Evolutionary conservation across 106 monocot species (phyloP).

Genomic region (Acanthochlamys bracteata): DNA sequence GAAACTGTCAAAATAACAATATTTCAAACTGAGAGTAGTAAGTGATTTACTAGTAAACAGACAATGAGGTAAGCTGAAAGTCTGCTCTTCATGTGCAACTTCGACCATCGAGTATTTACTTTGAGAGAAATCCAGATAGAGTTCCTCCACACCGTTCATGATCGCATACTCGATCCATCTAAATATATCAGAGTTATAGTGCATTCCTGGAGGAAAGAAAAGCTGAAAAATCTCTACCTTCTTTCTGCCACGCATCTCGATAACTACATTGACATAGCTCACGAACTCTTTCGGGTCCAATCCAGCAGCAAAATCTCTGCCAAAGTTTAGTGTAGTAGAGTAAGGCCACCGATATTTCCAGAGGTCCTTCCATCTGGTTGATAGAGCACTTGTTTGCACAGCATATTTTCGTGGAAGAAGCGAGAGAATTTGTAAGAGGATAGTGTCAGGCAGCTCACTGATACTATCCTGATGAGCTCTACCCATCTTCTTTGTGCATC

Average conservation of each 20-base stretch:
- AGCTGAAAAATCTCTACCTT: slow-evolving; percentile 1
- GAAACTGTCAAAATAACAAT: neutral
- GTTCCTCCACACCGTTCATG: neutral
- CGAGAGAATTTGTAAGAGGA: neutral
- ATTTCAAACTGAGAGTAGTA: neutral
- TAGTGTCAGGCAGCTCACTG: neutral
- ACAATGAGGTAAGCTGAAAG: neutral
- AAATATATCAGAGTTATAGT: neutral
- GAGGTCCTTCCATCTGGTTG: neutral
- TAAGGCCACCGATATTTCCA: neutral
- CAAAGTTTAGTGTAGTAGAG: neutral
- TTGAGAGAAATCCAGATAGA: neutral
- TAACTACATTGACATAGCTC: neutral
- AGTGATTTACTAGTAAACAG: neutral
- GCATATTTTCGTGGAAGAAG: slow-evolving; percentile 1
- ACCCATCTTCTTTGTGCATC: too few relatives aligned
- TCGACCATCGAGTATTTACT: neutral
- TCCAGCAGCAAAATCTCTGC: neutral
- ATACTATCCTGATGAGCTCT: too few relatives aligned
- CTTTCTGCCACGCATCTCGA: neutral
- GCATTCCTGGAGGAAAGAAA: neutral
- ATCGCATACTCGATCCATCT: neutral
- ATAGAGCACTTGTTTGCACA: slow-evolving; percentile 1
- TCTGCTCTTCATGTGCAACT: neutral
- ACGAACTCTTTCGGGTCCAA: neutral